phyloP scores from a whole-genome alignment of 257 asterid species.

The Fraxinus americana region DNA sequence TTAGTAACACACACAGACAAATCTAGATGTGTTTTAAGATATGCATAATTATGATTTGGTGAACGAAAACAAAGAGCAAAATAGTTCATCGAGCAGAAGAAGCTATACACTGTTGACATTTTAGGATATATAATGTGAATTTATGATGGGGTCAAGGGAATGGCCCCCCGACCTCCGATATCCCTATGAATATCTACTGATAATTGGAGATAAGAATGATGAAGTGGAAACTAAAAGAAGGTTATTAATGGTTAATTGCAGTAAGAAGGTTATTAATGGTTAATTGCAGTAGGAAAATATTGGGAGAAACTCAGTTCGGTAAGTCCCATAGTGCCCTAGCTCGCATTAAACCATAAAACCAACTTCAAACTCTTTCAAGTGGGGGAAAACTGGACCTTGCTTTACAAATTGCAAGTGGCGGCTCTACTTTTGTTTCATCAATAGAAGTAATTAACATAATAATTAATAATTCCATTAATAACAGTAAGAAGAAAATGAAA shows the following conservation, averaged over 20 bases:
- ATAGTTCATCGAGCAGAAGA: no score
- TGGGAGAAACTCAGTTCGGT: neutral
- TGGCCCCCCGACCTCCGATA: no score
- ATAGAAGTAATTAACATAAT: neutral
- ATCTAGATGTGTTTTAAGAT: neutral
- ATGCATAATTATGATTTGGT: neutral
- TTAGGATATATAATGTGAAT: conserved; percentile 5
- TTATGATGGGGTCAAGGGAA: no score
- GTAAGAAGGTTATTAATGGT: neutral
- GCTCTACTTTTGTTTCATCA: no score
- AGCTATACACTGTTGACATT: neutral
- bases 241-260: neutral
- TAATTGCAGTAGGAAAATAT: neutral
- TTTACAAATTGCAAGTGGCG: no score
- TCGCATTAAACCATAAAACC: neutral
- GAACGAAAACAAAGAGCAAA: neutral
- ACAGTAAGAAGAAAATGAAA: conserved; percentile 1
- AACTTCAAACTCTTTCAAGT: neutral
- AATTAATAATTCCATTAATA: neutral
- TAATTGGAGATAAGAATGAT: neutral
- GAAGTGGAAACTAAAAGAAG: neutral
- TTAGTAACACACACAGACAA: neutral
- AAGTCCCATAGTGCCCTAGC: neutral
- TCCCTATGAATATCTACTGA: neutral
- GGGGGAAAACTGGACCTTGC: neutral